These are phyloP conservation scores for Arabis alpina DNA, from an alignment of 345 rosid species.

Conservation along the genomic window DNA sequence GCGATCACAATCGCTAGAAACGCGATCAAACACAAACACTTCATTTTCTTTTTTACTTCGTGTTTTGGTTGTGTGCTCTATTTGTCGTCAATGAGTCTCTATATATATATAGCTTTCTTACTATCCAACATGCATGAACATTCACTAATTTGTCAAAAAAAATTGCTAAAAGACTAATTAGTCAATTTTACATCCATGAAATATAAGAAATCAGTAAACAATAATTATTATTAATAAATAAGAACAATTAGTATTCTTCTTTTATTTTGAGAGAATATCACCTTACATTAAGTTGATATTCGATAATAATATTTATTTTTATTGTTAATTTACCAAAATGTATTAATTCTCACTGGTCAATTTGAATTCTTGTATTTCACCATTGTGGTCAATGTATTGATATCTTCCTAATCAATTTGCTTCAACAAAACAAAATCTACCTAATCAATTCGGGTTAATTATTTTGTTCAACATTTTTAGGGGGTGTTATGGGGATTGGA, in stretches of 20 bases:
- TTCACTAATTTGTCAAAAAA: not conserved
- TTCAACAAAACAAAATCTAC: too few species aligned
- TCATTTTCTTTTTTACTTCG: constrained; percentile 14
- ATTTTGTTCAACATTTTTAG: not conserved
- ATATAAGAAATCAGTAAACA: not conserved
- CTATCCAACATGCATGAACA: constrained; percentile 17
- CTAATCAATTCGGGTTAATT: not conserved
- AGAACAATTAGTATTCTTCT: not conserved
- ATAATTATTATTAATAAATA: not conserved
- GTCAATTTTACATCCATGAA: not conserved
- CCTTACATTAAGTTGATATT: not conserved
- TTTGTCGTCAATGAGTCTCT: not conserved
- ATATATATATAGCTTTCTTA: constrained; percentile 20
- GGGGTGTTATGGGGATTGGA: too few species aligned
- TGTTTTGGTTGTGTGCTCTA: constrained; percentile 8
- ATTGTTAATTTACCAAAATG: not conserved
- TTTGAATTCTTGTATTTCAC: not conserved
- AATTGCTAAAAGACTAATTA: too few species aligned
- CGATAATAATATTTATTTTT: not conserved
- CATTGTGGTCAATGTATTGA: not conserved
- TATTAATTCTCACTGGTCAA: not conserved
- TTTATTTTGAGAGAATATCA: not conserved
- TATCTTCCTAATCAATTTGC: constrained; percentile 7
- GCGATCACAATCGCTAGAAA: constrained; percentile 35
- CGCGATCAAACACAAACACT: constrained; percentile 20